A percentile compares a stretch with the other conserved stretches of the same genome.
These are phyloP conservation scores for Myxozyma neglecta DNA, from an alignment of 805 yeast species.

Conservation along the genomic window DNA sequence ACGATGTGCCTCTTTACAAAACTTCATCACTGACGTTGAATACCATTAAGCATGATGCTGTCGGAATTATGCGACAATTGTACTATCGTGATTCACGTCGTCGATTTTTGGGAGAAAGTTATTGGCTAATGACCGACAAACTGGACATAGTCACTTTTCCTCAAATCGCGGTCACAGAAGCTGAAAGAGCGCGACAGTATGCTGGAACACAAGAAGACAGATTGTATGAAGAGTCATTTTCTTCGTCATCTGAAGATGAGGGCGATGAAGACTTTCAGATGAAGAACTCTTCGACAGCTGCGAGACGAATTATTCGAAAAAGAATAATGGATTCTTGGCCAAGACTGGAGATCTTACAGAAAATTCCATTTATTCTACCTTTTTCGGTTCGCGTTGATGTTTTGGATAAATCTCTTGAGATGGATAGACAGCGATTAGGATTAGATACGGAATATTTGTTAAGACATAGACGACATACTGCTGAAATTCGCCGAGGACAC, in stretches of 20 bases:
- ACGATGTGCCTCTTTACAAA: slow-evolving; percentile 7
- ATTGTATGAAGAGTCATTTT: slow-evolving; percentile 12
- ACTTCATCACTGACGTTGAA: slow-evolving; percentile 23
- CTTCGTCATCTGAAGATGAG: slow-evolving; percentile 19
- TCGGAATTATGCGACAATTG: slow-evolving; percentile 62
- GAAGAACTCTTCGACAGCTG: background rate
- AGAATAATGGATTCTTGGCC: slow-evolving; percentile 30
- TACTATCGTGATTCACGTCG: slow-evolving; percentile 67
- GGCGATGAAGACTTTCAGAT: slow-evolving; percentile 11
- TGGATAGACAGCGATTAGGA: slow-evolving; percentile 47
- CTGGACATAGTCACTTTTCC: slow-evolving; percentile 44
- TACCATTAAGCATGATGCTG: slow-evolving; percentile 42
- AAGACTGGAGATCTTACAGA: slow-evolving; percentile 53
- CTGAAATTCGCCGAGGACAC: slow-evolving; percentile 65
- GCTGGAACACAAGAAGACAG: slow-evolving; percentile 32
- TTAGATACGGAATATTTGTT: slow-evolving; percentile 31
- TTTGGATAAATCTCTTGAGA: slow-evolving; percentile 61
- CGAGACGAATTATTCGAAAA: slow-evolving; percentile 11
- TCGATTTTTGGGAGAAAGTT: slow-evolving; percentile 48
- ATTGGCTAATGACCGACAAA: slow-evolving; percentile 54
- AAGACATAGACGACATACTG: slow-evolving; percentile 38
- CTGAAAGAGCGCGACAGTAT: slow-evolving; percentile 37
- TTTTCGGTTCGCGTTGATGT: slow-evolving; percentile 72
- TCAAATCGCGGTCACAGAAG: slow-evolving; percentile 47
- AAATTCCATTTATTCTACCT: slow-evolving; percentile 76